Base-by-base conservation (phyloP, 192 early-diverging fungal genomes). In the Rhizophlyctis rosea region DNA sequence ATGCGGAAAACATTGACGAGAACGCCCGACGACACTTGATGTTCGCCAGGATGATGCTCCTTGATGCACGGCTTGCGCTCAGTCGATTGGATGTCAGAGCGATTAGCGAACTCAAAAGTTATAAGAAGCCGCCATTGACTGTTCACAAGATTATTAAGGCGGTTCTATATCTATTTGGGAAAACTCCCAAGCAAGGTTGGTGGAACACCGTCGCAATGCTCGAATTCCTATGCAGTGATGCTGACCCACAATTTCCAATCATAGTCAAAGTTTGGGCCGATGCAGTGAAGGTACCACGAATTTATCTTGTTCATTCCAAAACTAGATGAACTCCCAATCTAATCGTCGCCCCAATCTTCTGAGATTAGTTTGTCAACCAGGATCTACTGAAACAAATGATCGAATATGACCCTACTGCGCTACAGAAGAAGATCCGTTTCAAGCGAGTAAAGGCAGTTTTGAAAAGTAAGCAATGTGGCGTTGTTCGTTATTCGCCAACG, bases 161-260 rank as follows among this genome's bases (percentile, higher is more conserved):
- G 23, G 73, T 80, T 21, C 56, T 84, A 9, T 84, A 81, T 50
- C 31, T 86, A 23, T 84, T 80, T 74, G 84, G 84, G 4, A 68
- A 74, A 48, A 32, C 36, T n/a, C 77, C 77, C n/a, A 73, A 74
- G 50, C 72, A 81, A 59, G 70, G 81, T 81, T 47, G 44, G 28
- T 31, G 18, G n/a, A n/a, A n/a, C n/a, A n/a, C n/a, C n/a, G n/a
- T n/a, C n/a, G n/a, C n/a, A n/a, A n/a, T n/a, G n/a, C n/a, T n/a
- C n/a, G n/a, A n/a, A n/a, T n/a, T n/a, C n/a, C n/a, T n/a, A n/a
- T n/a, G n/a, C n/a, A n/a, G n/a, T n/a, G n/a, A n/a, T n/a, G n/a
- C n/a, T n/a, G n/a, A n/a, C n/a, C n/a, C n/a, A n/a, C n/a, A n/a
- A n/a, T n/a, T n/a, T n/a, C n/a, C n/a, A n/a, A 18, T 44, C 33